Conservation (phyloP, 768 basidiomycete genomes). For the Pulveroboletus frians region DNA sequence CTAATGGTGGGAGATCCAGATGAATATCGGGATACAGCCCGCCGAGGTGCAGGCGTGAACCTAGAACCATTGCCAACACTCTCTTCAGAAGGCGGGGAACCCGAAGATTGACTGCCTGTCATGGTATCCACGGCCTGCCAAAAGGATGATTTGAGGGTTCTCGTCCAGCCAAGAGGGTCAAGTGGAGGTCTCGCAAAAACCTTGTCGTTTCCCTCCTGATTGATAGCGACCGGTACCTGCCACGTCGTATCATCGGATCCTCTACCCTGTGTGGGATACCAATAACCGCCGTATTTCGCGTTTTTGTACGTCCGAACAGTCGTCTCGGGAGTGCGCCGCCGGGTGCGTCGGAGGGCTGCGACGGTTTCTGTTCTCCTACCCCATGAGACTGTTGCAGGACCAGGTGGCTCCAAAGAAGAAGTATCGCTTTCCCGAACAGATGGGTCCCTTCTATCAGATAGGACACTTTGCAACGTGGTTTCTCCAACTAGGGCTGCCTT, state of each 20-base stretch:
- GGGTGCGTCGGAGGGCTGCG: conserved; percentile 17
- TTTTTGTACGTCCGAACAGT: conserved; percentile 7
- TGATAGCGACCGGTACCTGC: background rate
- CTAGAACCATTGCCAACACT: conserved; percentile 9
- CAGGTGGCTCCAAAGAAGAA: conserved; percentile 13
- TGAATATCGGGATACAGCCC: conserved; percentile 13
- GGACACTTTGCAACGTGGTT: background rate
- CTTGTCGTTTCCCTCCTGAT: background rate
- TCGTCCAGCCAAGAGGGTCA: conserved; percentile 36
- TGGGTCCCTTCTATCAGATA: background rate
- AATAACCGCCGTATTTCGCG: conserved; percentile 12
- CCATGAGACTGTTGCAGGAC: conserved; percentile 24
- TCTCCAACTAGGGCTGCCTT: background rate
- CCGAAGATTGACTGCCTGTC: conserved; percentile 36
- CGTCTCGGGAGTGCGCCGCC: conserved; percentile 4
- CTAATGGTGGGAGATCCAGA: background rate
- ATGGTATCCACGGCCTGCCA: conserved; percentile 48
- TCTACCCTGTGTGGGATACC: conserved; percentile 5
- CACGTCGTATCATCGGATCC: background rate
- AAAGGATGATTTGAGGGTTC: conserved; percentile 39
- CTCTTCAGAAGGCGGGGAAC: background rate
- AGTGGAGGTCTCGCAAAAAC: background rate
- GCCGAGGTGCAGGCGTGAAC: conserved; percentile 21
- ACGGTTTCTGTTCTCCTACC: conserved; percentile 26
- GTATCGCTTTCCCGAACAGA: conserved; percentile 1